Conservation (phyloP, 2,329 filamentous ascomycete species). For the Ophiostoma tasmaniense region DNA sequence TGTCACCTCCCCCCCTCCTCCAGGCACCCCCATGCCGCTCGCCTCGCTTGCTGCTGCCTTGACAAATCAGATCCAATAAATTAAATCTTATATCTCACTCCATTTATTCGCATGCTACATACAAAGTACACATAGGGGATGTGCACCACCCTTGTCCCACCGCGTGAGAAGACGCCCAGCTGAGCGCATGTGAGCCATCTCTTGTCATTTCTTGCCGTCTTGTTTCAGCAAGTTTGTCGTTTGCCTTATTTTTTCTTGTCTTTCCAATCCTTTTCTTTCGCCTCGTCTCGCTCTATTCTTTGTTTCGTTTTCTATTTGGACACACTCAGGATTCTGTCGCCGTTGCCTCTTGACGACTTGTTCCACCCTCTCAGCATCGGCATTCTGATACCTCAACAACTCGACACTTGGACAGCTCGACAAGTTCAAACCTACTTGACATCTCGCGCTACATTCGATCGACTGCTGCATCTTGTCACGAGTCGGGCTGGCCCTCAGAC, state of each 20-base stretch:
- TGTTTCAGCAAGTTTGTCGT: not conserved
- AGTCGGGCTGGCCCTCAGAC: not conserved
- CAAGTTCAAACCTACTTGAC: not conserved
- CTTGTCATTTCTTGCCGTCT: not conserved
- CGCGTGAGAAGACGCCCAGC: not conserved
- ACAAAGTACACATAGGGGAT: not conserved
- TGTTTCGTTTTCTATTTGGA: not conserved
- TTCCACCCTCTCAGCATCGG: not conserved
- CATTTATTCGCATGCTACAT: not conserved
- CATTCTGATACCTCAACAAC: not conserved
- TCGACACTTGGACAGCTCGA: not conserved
- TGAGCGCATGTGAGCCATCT: not conserved
- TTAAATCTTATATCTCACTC: not conserved
- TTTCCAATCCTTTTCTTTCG: not conserved
- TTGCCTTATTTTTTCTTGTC: not conserved
- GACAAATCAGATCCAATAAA: conserved; percentile 12
- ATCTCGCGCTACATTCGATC: not conserved
- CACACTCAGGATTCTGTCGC: not conserved
- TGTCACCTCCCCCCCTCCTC: not conserved
- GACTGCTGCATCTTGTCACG: not conserved
- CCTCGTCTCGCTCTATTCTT: not conserved
- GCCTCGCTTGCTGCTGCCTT: conserved; percentile 11
- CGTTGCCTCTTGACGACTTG: not conserved
- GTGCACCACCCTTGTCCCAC: not conserved
- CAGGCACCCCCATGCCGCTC: not conserved